phyloP scores from a whole-genome alignment of 768 basidiomycete genomes.

The Vararia minispora region DNA sequence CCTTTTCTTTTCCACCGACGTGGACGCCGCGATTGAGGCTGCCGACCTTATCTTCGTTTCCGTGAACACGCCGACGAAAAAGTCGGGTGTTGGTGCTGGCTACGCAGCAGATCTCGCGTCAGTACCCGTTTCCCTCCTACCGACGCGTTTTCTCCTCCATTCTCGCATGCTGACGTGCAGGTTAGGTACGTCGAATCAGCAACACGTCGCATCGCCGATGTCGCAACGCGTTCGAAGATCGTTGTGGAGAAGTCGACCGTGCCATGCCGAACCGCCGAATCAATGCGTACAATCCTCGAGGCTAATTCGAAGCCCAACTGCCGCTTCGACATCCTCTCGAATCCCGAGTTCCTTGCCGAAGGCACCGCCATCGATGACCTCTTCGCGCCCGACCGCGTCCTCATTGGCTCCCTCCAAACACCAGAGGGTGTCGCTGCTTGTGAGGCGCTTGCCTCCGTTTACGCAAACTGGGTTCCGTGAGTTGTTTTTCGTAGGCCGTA shows the following conservation, averaged over 20 bases:
- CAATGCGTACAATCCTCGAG: constrained; percentile 98
- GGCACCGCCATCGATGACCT: constrained; percentile 93
- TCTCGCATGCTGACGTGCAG: background rate
- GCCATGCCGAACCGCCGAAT: constrained; percentile 96
- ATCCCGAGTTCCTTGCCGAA: constrained; percentile 98
- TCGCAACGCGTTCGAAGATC: constrained; percentile 88
- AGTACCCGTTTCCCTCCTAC: constrained; percentile 22
- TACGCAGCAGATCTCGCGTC: constrained; percentile 98
- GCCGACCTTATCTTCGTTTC: constrained; percentile 98
- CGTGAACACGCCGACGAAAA: constrained; percentile 99
- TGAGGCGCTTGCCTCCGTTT: constrained; percentile 63
- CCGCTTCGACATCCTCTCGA: constrained; percentile 96
- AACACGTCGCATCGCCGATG: constrained; percentile 89
- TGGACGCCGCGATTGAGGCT: constrained; percentile 85
- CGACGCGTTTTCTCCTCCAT: background rate
- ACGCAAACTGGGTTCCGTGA: constrained; percentile 94
- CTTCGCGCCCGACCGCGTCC: constrained; percentile 83
- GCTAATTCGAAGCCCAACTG: constrained; percentile 90
- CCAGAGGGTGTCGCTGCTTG: constrained; percentile 78
- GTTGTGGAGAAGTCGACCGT: constrained; percentile 99
- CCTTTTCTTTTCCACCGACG: constrained; percentile 94
- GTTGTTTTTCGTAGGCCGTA: constrained; percentile 22
- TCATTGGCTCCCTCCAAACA: constrained; percentile 93
- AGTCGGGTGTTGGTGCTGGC: constrained; percentile 93
- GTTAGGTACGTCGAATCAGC: constrained; percentile 91